Evolutionary conservation across 1,284 basidiomycete species (phyloP).

Genomic region (Porogramme epimiltina): DNA sequence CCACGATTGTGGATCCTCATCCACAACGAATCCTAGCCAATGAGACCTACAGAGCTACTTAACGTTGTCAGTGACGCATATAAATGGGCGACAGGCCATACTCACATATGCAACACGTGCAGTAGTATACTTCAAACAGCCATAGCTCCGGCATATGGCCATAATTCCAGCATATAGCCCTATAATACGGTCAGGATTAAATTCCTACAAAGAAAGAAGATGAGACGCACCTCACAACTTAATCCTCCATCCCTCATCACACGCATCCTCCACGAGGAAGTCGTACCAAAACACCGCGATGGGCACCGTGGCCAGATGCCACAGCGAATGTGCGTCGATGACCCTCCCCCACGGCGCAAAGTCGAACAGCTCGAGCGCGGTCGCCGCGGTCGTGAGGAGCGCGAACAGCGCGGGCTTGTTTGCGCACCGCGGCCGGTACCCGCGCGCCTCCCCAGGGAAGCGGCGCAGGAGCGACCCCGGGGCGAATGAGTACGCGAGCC

Average conservation of each 20-base stretch:
- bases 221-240: conserved; percentile 10
- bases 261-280: conserved; percentile 73
- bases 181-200: too few relatives aligned
- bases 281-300: conserved; percentile 85
- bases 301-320: conserved; percentile 90
- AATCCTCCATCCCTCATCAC: conserved; percentile 47
- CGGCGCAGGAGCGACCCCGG: conserved; percentile 49
- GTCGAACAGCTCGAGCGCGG: conserved; percentile 88
- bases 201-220: neutral
- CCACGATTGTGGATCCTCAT: neutral
- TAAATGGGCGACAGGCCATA: too few relatives aligned
- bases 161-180: too few relatives aligned
- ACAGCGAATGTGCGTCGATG: conserved; percentile 93
- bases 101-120: too few relatives aligned
- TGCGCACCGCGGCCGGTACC: conserved; percentile 57
- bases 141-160: too few relatives aligned
- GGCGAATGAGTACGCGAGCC: conserved; percentile 77
- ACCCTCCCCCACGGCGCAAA: conserved; percentile 80
- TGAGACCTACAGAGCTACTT: too few relatives aligned
- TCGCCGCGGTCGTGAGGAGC: conserved; percentile 74
- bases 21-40: neutral
- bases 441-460: conserved; percentile 53
- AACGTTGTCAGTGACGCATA: too few relatives aligned
- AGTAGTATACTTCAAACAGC: too few relatives aligned
- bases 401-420: conserved; percentile 64